Percentiles rank a stretch among this genome's conserved stretches.
These are phyloP conservation scores for Silene latifolia DNA, from an alignment of 148 eudicot species.

Conservation along the genomic window DNA sequence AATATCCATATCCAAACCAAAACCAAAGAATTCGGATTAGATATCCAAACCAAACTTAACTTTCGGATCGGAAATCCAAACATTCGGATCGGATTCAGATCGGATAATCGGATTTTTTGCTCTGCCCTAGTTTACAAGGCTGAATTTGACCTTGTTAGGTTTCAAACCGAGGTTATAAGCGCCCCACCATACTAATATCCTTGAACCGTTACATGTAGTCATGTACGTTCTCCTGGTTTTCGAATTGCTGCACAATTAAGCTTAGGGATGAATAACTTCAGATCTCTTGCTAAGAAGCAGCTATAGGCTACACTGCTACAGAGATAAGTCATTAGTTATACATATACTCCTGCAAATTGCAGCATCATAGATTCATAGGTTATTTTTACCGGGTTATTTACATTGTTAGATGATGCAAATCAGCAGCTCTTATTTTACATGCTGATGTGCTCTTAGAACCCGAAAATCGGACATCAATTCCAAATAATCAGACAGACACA, in stretches of 20 bases:
- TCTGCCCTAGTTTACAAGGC: no score
- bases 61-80: no score
- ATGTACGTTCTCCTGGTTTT: no score
- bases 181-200: no score
- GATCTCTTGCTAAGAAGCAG: not conserved
- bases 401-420: constrained; percentile 23
- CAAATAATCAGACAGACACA: constrained; percentile 7
- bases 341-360: not conserved
- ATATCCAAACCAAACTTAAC: no score
- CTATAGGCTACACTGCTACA: not conserved
- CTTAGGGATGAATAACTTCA: not conserved
- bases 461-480: constrained; percentile 1
- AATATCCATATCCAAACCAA: no score
- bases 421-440: constrained; percentile 17
- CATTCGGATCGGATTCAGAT: no score
- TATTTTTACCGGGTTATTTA: constrained; percentile 24
- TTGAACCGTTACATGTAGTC: no score
- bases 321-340: not conserved
- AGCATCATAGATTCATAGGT: constrained; percentile 2
- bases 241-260: not conserved
- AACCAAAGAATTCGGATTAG: no score
- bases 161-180: no score
- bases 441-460: not conserved
- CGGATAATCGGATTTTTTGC: no score
- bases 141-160: no score